phyloP scores from a whole-genome alignment of 2,329 filamentous ascomycete species.

The Sporothrix protearum region DNA sequence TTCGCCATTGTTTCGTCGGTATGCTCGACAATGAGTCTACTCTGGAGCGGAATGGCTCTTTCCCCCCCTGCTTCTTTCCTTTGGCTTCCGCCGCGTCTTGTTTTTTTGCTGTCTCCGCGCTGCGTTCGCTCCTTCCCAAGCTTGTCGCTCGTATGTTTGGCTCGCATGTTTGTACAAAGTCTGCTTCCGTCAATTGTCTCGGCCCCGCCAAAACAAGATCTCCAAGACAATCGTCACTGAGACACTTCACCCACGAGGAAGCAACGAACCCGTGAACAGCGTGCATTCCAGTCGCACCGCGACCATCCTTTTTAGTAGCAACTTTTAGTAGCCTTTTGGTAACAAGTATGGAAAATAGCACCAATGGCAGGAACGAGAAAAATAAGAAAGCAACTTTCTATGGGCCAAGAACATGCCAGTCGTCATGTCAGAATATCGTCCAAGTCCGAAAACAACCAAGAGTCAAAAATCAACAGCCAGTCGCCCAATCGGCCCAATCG shows the following conservation, averaged over 20 bases:
- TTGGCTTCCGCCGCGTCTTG: neutral
- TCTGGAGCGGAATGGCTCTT: neutral
- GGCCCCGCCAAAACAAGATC: neutral
- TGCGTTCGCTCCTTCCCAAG: neutral
- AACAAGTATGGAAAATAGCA: too few species aligned
- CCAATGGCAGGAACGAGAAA: neutral
- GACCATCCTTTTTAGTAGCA: neutral
- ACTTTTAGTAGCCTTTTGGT: too few species aligned
- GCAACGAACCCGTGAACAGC: conserved; percentile 7
- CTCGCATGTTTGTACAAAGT: too few species aligned
- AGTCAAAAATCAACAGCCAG: neutral
- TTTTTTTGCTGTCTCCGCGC: neutral
- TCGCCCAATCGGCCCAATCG: too few species aligned
- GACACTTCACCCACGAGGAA: conserved; percentile 15
- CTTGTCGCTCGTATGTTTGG: neutral
- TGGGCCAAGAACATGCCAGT: conserved; percentile 3
- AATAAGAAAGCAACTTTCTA: neutral
- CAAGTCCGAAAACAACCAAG: conserved; percentile 1
- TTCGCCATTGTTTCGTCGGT: neutral
- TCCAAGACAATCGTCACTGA: conserved; percentile 1
- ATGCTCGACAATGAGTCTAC: neutral
- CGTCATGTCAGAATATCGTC: neutral
- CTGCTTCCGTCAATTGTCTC: conserved; percentile 13
- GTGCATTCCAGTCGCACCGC: neutral
- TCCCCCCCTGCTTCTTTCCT: neutral